phyloP scores from a whole-genome alignment of 2,329 filamentous ascomycete species.

The Cladobotryum mycophilum region DNA sequence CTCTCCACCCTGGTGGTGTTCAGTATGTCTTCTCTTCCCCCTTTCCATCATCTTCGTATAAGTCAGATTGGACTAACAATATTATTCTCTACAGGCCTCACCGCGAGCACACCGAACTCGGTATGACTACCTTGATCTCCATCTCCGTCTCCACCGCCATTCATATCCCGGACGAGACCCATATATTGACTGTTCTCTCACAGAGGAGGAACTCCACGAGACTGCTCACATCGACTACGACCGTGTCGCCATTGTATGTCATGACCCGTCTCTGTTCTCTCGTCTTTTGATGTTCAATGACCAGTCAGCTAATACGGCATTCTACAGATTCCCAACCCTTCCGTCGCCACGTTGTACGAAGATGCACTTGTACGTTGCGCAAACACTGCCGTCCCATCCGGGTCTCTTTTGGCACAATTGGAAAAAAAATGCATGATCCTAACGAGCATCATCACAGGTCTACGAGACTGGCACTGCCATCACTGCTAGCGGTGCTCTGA shows the following conservation, averaged over 20 bases:
- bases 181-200: not conserved
- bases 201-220: slow-evolving; percentile 91
- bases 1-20: slow-evolving; percentile 84
- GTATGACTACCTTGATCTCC: slow-evolving; percentile 27
- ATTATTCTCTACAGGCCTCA: slow-evolving; percentile 55
- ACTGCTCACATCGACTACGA: slow-evolving; percentile 99
- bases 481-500: slow-evolving; percentile 89
- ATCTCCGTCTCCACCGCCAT: slow-evolving; percentile 8
- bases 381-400: not conserved
- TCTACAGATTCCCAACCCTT: slow-evolving; percentile 73
- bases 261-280: too few species aligned
- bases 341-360: slow-evolving; percentile 94
- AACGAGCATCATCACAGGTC: slow-evolving; percentile 24
- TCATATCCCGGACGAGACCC: not conserved
- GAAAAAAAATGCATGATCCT: not conserved
- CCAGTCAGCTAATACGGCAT: not conserved
- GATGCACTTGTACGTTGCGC: slow-evolving; percentile 65
- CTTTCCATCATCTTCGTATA: slow-evolving; percentile 2
- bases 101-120: slow-evolving; percentile 88
- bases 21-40: slow-evolving; percentile 55
- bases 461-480: slow-evolving; percentile 98
- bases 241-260: slow-evolving; percentile 87
- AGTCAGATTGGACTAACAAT: slow-evolving; percentile 17
- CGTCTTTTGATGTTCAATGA: not conserved
- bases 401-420: not conserved